Evolutionary conservation across 495 filamentous ascomycete genomes (phyloP), one percentile per base, ranked within the genome.

Genomic region (Trichodelitschia bisporula): DNA sequence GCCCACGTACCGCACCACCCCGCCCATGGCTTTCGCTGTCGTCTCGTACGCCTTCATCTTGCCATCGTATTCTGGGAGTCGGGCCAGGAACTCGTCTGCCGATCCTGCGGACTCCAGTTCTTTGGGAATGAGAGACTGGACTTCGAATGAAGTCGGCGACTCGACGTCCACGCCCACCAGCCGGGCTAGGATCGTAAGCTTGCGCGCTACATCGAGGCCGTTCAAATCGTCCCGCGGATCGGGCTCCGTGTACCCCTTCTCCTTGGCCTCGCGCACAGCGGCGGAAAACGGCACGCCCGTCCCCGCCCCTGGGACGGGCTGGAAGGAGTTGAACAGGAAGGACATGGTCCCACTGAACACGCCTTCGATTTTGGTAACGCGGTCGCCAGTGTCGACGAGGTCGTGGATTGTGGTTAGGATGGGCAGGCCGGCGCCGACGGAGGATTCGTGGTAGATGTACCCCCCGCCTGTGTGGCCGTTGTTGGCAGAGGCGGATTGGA

Each of bases 331-430:
- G 62, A 97, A 97, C 9, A 93, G 59, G 64, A 90, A 95, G 21
- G 72, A 79, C 61, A 95, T 79, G 3, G 86, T 93, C 33, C 86
- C 86, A 28, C 76, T 84, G 56, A 95, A 93, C 9, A 97, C 80
- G 34, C 84, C 86, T 58, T 93, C 84, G 36, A 97, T 89, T 46
- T 66, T 76, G 32, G 57, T 69, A 1, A 93, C 69, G 43, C 77
- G 56, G 44, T 95, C 86, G 13, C 86, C 86, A 0, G 86, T 93
- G 17, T 76, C 69, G 9, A 90, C 59, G 3, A 97, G 61, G 39
- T 95, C 86, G 37, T 73, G 75, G 21, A 97, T 59, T 0, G 86
- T 91, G 28, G 76, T 86, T 34, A 95, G 68, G 17, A 93, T 73
- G 2, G 86, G 86, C 4, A 97, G 63, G 3, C 84, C 80, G 2